Percentiles rank a stretch among this genome's conserved stretches.
Evolutionary conservation across 345 rosid genomes (phyloP).

Genomic region (Gossypioides kirkii): DNA sequence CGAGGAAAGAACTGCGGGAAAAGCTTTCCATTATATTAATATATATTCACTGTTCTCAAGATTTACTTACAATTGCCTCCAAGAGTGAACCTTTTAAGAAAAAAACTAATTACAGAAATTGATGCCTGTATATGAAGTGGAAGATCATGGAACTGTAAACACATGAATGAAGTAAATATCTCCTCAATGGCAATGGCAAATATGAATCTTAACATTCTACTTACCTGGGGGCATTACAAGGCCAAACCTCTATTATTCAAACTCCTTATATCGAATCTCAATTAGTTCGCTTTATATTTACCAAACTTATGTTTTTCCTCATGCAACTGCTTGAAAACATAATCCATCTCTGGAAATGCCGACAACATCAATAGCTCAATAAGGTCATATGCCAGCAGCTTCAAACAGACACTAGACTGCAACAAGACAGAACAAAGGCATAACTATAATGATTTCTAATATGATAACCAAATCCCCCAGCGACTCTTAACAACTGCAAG

Average conservation of each 20-base stretch:
- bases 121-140: conserved; percentile 14
- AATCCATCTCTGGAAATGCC: conserved; percentile 75
- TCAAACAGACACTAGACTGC: conserved; percentile 82
- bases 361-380: conserved; percentile 68
- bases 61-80: conserved; percentile 32
- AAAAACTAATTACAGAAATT: conserved; percentile 24
- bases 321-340: conserved; percentile 54
- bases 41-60: conserved; percentile 10
- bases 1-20: not conserved
- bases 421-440: conserved; percentile 6
- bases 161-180: conserved; percentile 8
- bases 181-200: not conserved
- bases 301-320: conserved; percentile 76
- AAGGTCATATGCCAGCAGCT: conserved; percentile 70
- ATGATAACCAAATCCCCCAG: not conserved
- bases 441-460: not conserved
- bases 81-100: not conserved
- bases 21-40: not conserved
- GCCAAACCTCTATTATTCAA: not conserved
- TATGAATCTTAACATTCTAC: conserved; percentile 14
- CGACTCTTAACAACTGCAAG: not conserved
- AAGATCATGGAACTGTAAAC: conserved; percentile 11
- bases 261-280: not conserved
- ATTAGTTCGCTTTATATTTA: conserved; percentile 38
- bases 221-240: conserved; percentile 10